Evolutionary conservation across 2,329 filamentous ascomycete genomes (phyloP), one percentile per base, ranked within the genome.

Genomic region (Phialemonium atrogriseum): DNA sequence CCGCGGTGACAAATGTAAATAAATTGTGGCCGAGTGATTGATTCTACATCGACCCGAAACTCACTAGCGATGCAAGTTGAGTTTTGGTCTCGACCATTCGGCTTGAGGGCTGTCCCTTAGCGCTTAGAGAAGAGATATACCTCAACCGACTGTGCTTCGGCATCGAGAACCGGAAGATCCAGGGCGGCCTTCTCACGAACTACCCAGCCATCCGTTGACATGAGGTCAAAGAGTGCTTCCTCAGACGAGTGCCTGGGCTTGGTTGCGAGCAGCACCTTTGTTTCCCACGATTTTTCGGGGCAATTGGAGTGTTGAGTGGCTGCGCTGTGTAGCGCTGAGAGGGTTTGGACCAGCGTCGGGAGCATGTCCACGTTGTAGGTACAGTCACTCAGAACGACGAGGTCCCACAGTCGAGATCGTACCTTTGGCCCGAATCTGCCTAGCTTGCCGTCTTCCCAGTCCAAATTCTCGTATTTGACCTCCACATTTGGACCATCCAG

Each of bases 321-420:
- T 2, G 40, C 44, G 3, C 37, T 33, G 38, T 73, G 67, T 9
- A 77, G 46, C 2, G 65, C 60, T 2, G 63, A 64, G 21, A 76
- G 51, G 1, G 71, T 75, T 31, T 60, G 60, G 4, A 75, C 64
- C 14, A 77, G 57, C 3, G 67, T 60, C 2, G 68, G 63, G 16
- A 77, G 52, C 39, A 63, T 66, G 46, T 76, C 71, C 32, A 63
- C 65, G 38, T 77, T 77, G 56, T 77, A 77, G 0, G 71, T 76
- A 59, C 73, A 75, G 48, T 77, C 73, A 46, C 70, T 74, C 14
- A 77, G 54, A 32, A 73, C 56, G 27, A 74, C 45, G 5, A 75
- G 50, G 36, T 75, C 65, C 70, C 70, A 77, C 3, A 48, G 37
- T 3, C 49, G 52, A 1, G 56, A 51, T n/a, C 43, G 39, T 2